These are phyloP conservation scores for Achaetomiella virescens DNA, from an alignment of 495 filamentous ascomycete species.

Conservation along the genomic window DNA sequence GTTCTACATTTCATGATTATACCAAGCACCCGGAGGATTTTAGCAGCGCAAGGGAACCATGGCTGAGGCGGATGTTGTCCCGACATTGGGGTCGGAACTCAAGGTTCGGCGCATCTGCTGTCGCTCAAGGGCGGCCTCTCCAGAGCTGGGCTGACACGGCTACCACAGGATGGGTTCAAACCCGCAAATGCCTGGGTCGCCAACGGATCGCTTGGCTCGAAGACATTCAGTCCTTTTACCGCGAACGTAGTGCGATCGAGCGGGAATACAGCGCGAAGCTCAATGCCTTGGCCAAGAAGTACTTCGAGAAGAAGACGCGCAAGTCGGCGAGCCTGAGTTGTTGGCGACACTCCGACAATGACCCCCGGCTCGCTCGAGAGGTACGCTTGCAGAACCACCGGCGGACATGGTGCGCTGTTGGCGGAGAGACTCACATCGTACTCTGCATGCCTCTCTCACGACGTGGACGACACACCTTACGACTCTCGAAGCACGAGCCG, in stretches of 20 bases:
- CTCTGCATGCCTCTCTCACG: slow-evolving; percentile 68
- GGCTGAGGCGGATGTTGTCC: slow-evolving; percentile 67
- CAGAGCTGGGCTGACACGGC: slow-evolving; percentile 9
- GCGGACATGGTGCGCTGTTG: not conserved
- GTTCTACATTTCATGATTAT: slow-evolving; percentile 24
- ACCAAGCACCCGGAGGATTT: not conserved
- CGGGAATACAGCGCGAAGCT: slow-evolving; percentile 93
- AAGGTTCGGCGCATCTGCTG: slow-evolving; percentile 54
- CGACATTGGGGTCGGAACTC: slow-evolving; percentile 82
- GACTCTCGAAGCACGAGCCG: slow-evolving; percentile 78
- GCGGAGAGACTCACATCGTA: not conserved
- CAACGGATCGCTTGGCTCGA: slow-evolving; percentile 87
- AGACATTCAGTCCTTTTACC: slow-evolving; percentile 94
- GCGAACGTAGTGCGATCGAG: slow-evolving; percentile 86
- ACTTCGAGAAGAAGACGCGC: slow-evolving; percentile 91
- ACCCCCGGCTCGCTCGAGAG: slow-evolving; percentile 93
- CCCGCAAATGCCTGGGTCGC: slow-evolving; percentile 86
- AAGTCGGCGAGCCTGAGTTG: slow-evolving; percentile 83
- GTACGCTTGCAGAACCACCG: slow-evolving; percentile 32
- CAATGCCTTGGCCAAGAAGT: slow-evolving; percentile 81
- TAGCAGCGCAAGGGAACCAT: slow-evolving; percentile 38
- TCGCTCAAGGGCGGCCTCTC: not conserved
- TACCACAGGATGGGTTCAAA: slow-evolving; percentile 80
- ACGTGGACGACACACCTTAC: slow-evolving; percentile 94
- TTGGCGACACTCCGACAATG: slow-evolving; percentile 87